Base-by-base conservation (phyloP, 1,284 basidiomycete species). In the Kwoniella shivajii region DNA sequence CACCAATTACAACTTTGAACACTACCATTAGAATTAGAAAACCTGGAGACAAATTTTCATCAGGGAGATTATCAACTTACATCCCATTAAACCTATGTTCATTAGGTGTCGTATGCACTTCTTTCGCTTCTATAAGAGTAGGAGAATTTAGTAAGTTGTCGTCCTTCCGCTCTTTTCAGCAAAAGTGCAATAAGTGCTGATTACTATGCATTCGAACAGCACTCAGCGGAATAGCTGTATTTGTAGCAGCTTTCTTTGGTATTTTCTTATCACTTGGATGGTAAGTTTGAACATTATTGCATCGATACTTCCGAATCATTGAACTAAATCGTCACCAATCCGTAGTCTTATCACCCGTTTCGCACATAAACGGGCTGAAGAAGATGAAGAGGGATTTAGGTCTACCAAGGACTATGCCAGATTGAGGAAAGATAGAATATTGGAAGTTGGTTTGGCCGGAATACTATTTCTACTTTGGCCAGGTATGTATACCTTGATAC, bases 381-480 rank as follows among this genome's bases (percentile, higher is more conserved):
- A 51, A 16, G 33, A 10, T 4, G 50, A 41, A 24, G 26, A 51
- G 10, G 18, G 16, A 13, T 34, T 11, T 37, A 49, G 37, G 3
- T 27, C 31, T 24, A 34, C 41, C 27, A 7, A 26, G 11, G 54
- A 63, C 29, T 18, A 26, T 47, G 14, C 20, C 24, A 47, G 14
- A 34, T 36, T 29, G 48, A 34, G 30, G 7, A 50, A 44, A 42
- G 50, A 34, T 51, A 51, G 27, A 29, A 22, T 34, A 37, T 50
- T 72, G 6, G 72, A 74, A 60, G 64, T 72, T 6, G 61, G 44
- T 27, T 26, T 43, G 0, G 64, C 66, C 2, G 47, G 54, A 4
- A 14, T 45, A 0, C 54, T 74, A 7, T 71, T 71, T 59, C 30
- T 72, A 5, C 60, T 71, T 9, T 74, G 72, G 72, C 71, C 72